Percentiles rank a stretch among this genome's conserved stretches.
phyloP scores from a whole-genome alignment of 495 filamentous ascomycete species.

The Aspergillus incahuasiensis region DNA sequence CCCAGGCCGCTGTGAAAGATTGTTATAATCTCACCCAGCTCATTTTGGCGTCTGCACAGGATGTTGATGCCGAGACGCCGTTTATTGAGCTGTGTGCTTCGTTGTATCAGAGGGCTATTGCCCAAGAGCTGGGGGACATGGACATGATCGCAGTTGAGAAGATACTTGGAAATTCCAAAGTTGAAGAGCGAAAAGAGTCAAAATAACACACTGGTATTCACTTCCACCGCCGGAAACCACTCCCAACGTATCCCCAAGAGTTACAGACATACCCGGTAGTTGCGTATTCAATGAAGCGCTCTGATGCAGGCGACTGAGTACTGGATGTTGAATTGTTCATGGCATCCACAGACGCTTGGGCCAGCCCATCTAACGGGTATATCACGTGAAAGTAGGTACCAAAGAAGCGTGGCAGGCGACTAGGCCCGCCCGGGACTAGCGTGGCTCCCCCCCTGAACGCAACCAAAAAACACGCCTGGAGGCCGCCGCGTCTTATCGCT shows the following conservation, averaged over 20 bases:
- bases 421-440: constrained; percentile 5
- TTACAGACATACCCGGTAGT: too few species aligned
- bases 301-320: too few species aligned
- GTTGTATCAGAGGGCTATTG: background rate
- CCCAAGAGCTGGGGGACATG: background rate
- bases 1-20: background rate
- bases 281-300: too few species aligned
- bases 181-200: too few species aligned
- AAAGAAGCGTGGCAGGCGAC: constrained; percentile 3
- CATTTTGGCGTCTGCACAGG: background rate
- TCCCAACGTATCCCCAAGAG: too few species aligned
- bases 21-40: background rate
- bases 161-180: background rate
- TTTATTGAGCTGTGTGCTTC: background rate
- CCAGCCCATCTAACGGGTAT: background rate
- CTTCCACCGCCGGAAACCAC: too few species aligned
- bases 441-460: constrained; percentile 4
- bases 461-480: constrained; percentile 14
- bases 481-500: background rate
- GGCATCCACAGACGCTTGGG: background rate
- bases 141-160: background rate
- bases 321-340: too few species aligned
- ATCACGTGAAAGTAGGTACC: background rate
- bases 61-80: background rate
- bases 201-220: too few species aligned